These are phyloP conservation scores for Paecilomyces sp. DNA, from an alignment of 2,329 filamentous ascomycete species.

Conservation along the genomic window DNA sequence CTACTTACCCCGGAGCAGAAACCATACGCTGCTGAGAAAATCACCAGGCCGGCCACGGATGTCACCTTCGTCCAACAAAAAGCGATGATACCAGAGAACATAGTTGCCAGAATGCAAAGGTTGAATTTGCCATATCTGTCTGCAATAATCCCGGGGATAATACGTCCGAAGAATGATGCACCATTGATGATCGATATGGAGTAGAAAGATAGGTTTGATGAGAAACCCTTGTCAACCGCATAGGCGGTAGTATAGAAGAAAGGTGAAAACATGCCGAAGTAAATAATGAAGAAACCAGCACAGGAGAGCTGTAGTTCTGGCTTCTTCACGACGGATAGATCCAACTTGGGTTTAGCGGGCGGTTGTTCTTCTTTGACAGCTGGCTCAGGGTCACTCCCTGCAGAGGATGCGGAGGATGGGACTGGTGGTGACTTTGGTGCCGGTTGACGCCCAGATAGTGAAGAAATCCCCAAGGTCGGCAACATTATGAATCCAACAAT, in stretches of 20 bases:
- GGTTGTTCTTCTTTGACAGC: slow-evolving; percentile 1
- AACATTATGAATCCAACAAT: slow-evolving; percentile 36
- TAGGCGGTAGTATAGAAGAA: slow-evolving; percentile 32
- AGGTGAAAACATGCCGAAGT: slow-evolving; percentile 33
- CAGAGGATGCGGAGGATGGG: not conserved
- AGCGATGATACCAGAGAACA: slow-evolving; percentile 30
- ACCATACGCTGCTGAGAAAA: slow-evolving; percentile 40
- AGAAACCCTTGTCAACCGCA: slow-evolving; percentile 18
- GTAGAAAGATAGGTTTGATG: slow-evolving; percentile 27
- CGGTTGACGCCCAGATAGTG: slow-evolving; percentile 10
- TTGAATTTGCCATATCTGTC: slow-evolving; percentile 29
- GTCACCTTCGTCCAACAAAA: slow-evolving; percentile 41
- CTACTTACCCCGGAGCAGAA: slow-evolving; percentile 38
- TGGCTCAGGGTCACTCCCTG: not conserved
- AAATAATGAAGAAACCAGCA: slow-evolving; percentile 27
- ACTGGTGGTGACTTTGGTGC: not conserved
- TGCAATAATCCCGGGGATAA: slow-evolving; percentile 28
- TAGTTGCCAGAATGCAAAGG: slow-evolving; percentile 19
- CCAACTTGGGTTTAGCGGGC: slow-evolving; percentile 2
- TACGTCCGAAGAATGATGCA: slow-evolving; percentile 29
- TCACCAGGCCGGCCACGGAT: slow-evolving; percentile 36
- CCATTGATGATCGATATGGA: slow-evolving; percentile 32
- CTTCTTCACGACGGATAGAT: slow-evolving; percentile 17
- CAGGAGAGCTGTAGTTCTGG: slow-evolving; percentile 18
- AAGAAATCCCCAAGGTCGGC: slow-evolving; percentile 25